Evolutionary conservation across 2,329 filamentous ascomycete species (phyloP), one percentile per base, ranked within the genome.

Genomic region (Microdochium bolleyi): DNA sequence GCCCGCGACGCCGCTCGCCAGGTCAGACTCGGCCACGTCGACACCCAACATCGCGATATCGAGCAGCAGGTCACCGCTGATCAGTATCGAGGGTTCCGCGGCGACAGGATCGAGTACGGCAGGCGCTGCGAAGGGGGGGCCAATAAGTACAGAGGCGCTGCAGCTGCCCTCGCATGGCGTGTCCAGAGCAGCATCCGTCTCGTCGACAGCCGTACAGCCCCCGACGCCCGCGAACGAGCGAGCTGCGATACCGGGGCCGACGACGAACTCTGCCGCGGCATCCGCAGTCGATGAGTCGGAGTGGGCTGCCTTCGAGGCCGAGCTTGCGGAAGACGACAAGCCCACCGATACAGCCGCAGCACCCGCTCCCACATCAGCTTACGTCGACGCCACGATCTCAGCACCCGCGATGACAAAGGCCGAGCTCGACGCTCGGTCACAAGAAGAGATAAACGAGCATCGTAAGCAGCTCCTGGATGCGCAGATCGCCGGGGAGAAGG

Each of bases 301-400:
- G 68, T 94, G 88, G 88, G 87, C 88, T 2, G 88, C 89, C 9
- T 95, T 95, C 64, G 87, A 96, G 65, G 87, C 88, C 2, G 89
- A 95, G 52, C 84, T 95, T 52, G 86, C 83, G 19, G 3, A 55
- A 3, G 54, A 46, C 24, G 37, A 52, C 22, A 64, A 73, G 24
- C 60, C 66, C 25, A 63, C 62, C 2, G 61, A 70, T 14, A 55
- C 56, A 27, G 44, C 55, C 16, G 58, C 58, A 27, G 59, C 54
- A 27, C 51, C 30, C 14, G 37, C 56, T n/a, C 51, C 54, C 51
- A 22, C 51, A 50, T n/a, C 52, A 5, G 49, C 60, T 2, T 68
- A 68, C 56, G 61, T 65, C 22, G 63, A 79, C 54, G 83, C 81
- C 7, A 80, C 83, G 2, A 89, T 90, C 57, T 84, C 79, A 1